These are phyloP conservation scores for Cyclotella cryptica DNA, from an alignment of 108 stramenopile genomes.

Conservation along the genomic window DNA sequence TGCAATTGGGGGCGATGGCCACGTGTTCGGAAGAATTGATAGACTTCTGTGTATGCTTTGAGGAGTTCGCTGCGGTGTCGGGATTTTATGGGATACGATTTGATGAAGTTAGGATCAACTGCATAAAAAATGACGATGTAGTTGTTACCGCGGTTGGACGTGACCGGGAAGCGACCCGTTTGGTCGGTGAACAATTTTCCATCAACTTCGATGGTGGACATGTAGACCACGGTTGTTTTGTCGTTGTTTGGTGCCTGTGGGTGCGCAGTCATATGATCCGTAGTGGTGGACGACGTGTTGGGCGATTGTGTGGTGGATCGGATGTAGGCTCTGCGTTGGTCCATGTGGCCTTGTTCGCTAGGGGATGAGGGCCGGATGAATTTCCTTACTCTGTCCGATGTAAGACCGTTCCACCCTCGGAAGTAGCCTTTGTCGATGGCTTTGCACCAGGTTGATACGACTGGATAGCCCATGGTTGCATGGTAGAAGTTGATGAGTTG, in stretches of 20 bases:
- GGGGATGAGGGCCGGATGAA: constrained; percentile 22
- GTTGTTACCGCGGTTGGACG: constrained; percentile 31
- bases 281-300: not conserved
- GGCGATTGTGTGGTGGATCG: constrained; percentile 32
- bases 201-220: constrained; percentile 1
- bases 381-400: not conserved
- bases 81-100: constrained; percentile 22
- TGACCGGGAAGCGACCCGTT: constrained; percentile 43
- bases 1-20: constrained; percentile 4
- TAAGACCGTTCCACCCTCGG: constrained; percentile 32
- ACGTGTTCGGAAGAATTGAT: not conserved
- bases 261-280: not conserved
- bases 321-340: constrained; percentile 17
- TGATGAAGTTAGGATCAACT: constrained; percentile 49
- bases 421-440: constrained; percentile 13
- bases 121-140: constrained; percentile 51
- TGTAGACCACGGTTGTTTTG: constrained; percentile 29
- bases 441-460: not conserved
- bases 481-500: not conserved
- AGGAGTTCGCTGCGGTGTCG: not conserved
- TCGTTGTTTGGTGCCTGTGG: not conserved
- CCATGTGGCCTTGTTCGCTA: constrained; percentile 42
- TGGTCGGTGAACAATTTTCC: constrained; percentile 43
- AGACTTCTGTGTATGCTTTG: constrained; percentile 1
- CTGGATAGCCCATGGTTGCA: not conserved